Conservation (phyloP, 75 land plant species). For the Selaginella tamariscina region DNA sequence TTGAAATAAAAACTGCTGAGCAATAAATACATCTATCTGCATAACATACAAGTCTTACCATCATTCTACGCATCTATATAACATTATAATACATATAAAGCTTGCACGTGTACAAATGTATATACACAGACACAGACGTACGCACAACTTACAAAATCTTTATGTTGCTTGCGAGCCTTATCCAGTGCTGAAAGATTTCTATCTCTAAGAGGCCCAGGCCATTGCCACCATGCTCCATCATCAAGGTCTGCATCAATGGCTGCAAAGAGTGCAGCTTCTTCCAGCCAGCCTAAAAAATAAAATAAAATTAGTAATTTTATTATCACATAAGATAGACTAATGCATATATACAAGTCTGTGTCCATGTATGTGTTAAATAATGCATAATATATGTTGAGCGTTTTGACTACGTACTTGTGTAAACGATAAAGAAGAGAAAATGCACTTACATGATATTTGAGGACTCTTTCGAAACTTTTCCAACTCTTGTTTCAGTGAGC, state of each 20-base stretch:
- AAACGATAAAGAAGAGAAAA: background rate
- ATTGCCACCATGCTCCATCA: constrained; percentile 58
- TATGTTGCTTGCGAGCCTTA: constrained; percentile 42
- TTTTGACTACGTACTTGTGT: too few species aligned
- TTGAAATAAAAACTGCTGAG: constrained; percentile 86
- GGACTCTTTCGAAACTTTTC: constrained; percentile 42
- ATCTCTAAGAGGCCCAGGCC: constrained; percentile 87
- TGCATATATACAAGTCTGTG: background rate
- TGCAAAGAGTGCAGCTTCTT: constrained; percentile 94
- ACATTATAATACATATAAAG: too few species aligned
- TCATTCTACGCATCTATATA: too few species aligned
- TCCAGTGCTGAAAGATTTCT: constrained; percentile 72
- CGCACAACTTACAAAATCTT: constrained; percentile 48
- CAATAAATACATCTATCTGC: constrained; percentile 75
- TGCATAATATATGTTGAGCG: too few species aligned
- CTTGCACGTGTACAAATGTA: too few species aligned
- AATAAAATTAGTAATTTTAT: background rate
- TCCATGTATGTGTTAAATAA: too few species aligned
- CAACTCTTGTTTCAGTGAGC: constrained; percentile 15
- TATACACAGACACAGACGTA: background rate
- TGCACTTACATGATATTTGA: constrained; percentile 34
- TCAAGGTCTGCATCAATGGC: constrained; percentile 55
- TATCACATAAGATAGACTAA: background rate
- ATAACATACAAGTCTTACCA: too few species aligned
- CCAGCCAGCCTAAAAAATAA: constrained; percentile 78